A percentile compares a stretch with the other conserved stretches of the same genome.
These are phyloP conservation scores for Coniferiporia sulphurascens DNA, from an alignment of 1,284 basidiomycete species.

Conservation along the genomic window DNA sequence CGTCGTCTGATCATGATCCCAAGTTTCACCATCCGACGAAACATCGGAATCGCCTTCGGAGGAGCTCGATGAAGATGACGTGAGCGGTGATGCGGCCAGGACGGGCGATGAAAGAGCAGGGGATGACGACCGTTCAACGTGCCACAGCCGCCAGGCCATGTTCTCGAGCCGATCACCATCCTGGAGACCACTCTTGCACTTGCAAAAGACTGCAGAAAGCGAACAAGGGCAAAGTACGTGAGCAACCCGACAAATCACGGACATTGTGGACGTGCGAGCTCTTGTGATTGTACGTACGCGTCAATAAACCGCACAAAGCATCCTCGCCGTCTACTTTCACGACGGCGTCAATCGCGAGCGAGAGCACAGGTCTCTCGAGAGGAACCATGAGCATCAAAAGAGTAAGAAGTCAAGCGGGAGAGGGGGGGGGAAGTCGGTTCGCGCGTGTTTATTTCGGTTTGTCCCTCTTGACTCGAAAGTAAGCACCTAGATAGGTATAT, in stretches of 20 bases:
- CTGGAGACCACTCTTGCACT: conserved; percentile 73
- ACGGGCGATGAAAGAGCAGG: conserved; percentile 16
- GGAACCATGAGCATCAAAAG: conserved; percentile 36
- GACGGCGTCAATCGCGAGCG: conserved; percentile 57
- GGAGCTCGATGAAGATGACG: conserved; percentile 10
- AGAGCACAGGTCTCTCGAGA: conserved; percentile 56
- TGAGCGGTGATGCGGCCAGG: conserved; percentile 10
- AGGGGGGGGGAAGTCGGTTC: not conserved
- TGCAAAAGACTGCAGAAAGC: conserved; percentile 64
- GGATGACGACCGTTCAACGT: conserved; percentile 50
- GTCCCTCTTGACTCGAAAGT: not conserved
- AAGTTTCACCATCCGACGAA: conserved; percentile 19
- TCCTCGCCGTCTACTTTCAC: conserved; percentile 61
- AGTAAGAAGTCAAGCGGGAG: not conserved
- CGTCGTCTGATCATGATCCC: conserved; percentile 11
- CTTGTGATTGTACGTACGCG: conserved; percentile 39
- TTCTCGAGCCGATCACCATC: conserved; percentile 80
- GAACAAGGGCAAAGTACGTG: not conserved
- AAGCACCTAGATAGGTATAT: not conserved
- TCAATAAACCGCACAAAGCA: conserved; percentile 59
- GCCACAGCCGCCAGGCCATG: conserved; percentile 83
- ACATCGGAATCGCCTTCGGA: conserved; percentile 19
- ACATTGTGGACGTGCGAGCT: conserved; percentile 8
- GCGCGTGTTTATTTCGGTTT: too few species aligned
- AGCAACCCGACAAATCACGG: conserved; percentile 9